Percentiles rank a stretch among this genome's conserved stretches.
Conservation (phyloP, 805 yeast species). For the Myxozyma mucilagina region DNA sequence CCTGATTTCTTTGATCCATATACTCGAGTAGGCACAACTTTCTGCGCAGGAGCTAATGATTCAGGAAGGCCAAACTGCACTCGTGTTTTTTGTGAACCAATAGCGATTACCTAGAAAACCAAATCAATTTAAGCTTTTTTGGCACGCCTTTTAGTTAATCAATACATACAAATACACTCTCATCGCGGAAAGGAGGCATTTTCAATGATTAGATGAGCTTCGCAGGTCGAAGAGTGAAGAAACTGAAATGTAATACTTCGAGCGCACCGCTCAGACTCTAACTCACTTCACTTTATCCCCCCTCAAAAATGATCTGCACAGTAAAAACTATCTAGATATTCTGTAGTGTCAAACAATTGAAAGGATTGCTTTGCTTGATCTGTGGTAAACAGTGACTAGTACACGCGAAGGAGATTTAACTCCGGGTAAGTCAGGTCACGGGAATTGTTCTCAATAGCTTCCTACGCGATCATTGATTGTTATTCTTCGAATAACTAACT, state of each 20-base stretch:
- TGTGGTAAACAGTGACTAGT: too few species aligned
- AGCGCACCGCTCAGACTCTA: too few species aligned
- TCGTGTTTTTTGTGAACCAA: conserved; percentile 74
- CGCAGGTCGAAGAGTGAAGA: neutral
- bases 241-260: neutral
- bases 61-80: conserved; percentile 79
- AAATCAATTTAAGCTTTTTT: neutral
- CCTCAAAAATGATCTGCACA: too few species aligned
- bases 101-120: conserved; percentile 57
- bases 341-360: too few species aligned
- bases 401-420: too few species aligned
- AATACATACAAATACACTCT: conserved; percentile 41
- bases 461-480: neutral
- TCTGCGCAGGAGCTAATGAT: conserved; percentile 71
- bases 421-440: neutral
- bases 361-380: too few species aligned
- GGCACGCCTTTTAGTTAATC: neutral
- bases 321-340: too few species aligned
- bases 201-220: neutral
- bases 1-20: conserved; percentile 48
- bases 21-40: conserved; percentile 75
- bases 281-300: too few species aligned
- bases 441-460: neutral
- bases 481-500: neutral
- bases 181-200: conserved; percentile 44